Evolutionary conservation across 202 grass and related monocot genomes (phyloP).

Genomic region (Setaria italica): DNA sequence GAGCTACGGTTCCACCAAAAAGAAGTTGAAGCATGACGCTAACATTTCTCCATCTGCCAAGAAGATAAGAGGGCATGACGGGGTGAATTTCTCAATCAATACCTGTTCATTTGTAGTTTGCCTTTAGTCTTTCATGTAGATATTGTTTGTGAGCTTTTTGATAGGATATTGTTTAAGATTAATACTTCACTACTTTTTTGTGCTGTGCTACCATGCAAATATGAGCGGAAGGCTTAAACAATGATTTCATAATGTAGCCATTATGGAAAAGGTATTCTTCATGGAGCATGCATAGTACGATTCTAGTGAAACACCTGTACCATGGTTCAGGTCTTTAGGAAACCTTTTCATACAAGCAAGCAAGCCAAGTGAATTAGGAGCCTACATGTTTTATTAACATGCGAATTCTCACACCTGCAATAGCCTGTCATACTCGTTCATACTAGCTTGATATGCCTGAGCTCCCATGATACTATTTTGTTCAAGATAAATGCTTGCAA

Average conservation of each 20-base stretch:
- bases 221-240: conserved; percentile 9
- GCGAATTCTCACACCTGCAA: conserved; percentile 24
- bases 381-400: conserved; percentile 27
- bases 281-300: not conserved
- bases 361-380: conserved; percentile 6
- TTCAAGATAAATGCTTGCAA: conserved; percentile 30
- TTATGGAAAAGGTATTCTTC: not conserved
- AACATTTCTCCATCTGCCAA: conserved; percentile 54
- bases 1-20: conserved; percentile 56
- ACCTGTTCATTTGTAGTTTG: conserved; percentile 27
- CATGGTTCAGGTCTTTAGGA: conserved; percentile 11
- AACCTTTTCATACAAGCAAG: conserved; percentile 30
- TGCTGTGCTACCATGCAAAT: not conserved
- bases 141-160: conserved; percentile 27
- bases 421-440: conserved; percentile 10
- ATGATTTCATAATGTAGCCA: conserved; percentile 33
- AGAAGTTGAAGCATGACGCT: conserved; percentile 64
- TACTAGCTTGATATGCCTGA: not conserved
- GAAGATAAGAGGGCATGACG: conserved; percentile 91
- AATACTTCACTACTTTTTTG: conserved; percentile 30
- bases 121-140: conserved; percentile 24
- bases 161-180: conserved; percentile 36
- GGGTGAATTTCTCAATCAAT: conserved; percentile 68
- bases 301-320: conserved; percentile 10
- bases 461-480: not conserved